Percentiles rank a stretch among this genome's conserved stretches.
These are phyloP conservation scores for Fraxinus americana DNA, from an alignment of 257 asterid species.

Conservation along the genomic window DNA sequence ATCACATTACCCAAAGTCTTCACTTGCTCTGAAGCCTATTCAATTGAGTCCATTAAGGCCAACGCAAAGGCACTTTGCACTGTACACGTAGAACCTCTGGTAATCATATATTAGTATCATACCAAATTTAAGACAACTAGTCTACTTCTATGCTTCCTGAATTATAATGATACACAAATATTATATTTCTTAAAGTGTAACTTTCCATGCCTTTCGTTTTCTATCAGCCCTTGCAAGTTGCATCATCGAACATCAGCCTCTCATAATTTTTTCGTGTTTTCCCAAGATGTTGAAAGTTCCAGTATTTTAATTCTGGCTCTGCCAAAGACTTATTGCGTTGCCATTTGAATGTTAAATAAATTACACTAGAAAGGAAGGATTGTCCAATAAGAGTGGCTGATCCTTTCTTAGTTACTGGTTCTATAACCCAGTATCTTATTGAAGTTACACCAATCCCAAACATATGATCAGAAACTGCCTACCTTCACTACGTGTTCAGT, in stretches of 20 bases:
- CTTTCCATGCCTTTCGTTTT: neutral
- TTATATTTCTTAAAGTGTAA: neutral
- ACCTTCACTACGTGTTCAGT: too few relatives aligned
- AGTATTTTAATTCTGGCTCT: neutral
- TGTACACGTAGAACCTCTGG: neutral
- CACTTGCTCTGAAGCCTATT: neutral
- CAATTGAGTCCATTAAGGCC: neutral
- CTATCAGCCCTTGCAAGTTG: neutral
- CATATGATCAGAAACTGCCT: too few relatives aligned
- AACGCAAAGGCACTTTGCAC: neutral
- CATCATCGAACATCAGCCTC: neutral
- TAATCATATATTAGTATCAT: neutral
- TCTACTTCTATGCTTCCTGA: neutral
- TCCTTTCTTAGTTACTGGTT: neutral
- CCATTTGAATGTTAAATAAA: neutral
- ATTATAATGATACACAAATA: neutral
- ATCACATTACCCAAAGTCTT: neutral
- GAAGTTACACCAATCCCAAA: too few relatives aligned
- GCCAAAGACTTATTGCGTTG: too few relatives aligned
- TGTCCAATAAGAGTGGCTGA: neutral
- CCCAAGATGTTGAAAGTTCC: neutral
- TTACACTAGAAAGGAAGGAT: neutral
- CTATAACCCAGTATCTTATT: neutral
- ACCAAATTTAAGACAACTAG: neutral
- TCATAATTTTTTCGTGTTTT: neutral